These are phyloP conservation scores for Polygonum maritimum DNA, from an alignment of 148 eudicot species.

Conservation along the genomic window DNA sequence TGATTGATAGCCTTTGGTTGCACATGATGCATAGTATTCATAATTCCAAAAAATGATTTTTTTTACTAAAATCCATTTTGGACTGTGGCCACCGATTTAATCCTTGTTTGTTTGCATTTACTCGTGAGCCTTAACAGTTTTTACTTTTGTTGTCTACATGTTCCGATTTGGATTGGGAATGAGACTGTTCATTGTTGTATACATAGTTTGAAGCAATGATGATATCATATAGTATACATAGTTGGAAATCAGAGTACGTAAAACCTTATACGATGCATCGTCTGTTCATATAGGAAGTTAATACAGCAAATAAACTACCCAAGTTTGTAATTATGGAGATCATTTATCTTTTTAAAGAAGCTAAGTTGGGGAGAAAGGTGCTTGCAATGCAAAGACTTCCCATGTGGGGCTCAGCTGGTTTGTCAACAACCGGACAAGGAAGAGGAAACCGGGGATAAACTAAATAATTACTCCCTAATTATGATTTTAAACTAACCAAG, in stretches of 20 bases:
- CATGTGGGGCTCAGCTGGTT: slow-evolving; percentile 4
- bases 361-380: neutral
- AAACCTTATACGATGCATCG: neutral
- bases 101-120: neutral
- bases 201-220: no score
- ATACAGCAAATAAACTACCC: no score
- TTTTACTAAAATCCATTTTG: neutral
- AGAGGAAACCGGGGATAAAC: neutral
- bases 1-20: neutral
- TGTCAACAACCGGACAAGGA: slow-evolving; percentile 7
- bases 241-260: neutral
- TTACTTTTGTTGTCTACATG: neutral
- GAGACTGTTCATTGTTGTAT: no score
- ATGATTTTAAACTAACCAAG: slow-evolving; percentile 6
- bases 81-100: neutral
- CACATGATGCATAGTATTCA: neutral
- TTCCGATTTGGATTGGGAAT: no score
- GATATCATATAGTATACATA: neutral
- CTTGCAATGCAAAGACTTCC: neutral
- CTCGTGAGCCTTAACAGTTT: neutral
- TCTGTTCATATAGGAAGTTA: neutral
- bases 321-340: neutral
- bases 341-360: neutral
- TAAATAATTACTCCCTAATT: neutral
- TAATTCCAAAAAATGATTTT: neutral